Conservation (phyloP, 768 basidiomycete genomes). For the Vararia minispora region DNA sequence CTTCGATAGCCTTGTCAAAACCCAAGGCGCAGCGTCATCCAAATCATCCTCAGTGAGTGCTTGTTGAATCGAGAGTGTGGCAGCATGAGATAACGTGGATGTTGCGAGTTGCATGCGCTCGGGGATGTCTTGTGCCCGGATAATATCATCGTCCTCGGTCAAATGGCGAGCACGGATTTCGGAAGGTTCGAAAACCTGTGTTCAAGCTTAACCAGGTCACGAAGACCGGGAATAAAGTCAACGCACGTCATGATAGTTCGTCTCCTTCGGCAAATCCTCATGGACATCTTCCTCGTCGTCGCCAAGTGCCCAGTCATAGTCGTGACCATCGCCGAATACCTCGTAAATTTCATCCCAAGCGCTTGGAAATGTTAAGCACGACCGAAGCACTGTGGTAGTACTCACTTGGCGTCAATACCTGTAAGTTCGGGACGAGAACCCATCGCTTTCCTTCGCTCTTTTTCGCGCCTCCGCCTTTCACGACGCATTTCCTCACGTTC, state of each 20-base stretch:
- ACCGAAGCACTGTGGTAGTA: slow-evolving; percentile 8
- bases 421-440: slow-evolving; percentile 59
- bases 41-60: slow-evolving; percentile 65
- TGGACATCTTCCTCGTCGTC: slow-evolving; percentile 56
- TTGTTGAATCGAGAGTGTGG: slow-evolving; percentile 48
- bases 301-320: slow-evolving; percentile 90
- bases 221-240: slow-evolving; percentile 12
- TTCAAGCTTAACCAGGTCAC: slow-evolving; percentile 8
- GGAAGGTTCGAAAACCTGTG: slow-evolving; percentile 92
- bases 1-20: slow-evolving; percentile 65
- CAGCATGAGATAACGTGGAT: slow-evolving; percentile 64
- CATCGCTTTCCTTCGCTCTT: slow-evolving; percentile 54
- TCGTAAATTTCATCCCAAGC: slow-evolving; percentile 95
- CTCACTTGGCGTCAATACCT: slow-evolving; percentile 79
- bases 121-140: slow-evolving; percentile 82
- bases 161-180: slow-evolving; percentile 85
- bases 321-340: slow-evolving; percentile 92
- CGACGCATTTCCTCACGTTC: slow-evolving; percentile 66
- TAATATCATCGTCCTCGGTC: slow-evolving; percentile 89
- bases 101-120: slow-evolving; percentile 92
- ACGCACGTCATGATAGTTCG: slow-evolving; percentile 77
- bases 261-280: slow-evolving; percentile 57
- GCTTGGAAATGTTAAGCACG: slow-evolving; percentile 28
- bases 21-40: slow-evolving; percentile 79
- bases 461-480: slow-evolving; percentile 54